Base-by-base conservation (phyloP, 495 filamentous ascomycete species). In the Parmelia sp. region DNA sequence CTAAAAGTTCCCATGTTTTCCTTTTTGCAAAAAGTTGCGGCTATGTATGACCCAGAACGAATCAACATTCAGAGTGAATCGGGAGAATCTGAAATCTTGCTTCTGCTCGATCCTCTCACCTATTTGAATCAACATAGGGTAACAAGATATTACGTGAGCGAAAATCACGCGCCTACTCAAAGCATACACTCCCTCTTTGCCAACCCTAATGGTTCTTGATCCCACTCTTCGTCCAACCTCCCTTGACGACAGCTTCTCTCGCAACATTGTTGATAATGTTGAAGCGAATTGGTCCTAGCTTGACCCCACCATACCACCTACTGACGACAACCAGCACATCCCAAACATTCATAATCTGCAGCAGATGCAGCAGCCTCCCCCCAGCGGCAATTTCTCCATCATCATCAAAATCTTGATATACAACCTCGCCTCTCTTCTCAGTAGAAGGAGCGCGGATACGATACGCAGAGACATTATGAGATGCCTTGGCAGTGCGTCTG, bases 301-400 rank as follows among this genome's bases (percentile, higher is more conserved):
- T 86, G 49, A 93, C 80, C 0, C 94, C 94, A 0, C 94, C 94
- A 77, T 95, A 97, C 94, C 94, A 98, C 59, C 94, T 75, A 42
- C 88, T 91, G 23, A 98, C 94, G n/a, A 98, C 88, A 2, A 97
- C 91, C 73, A 97, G 85, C 11, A 88, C 84, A 74, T 94, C 84
- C 90, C 90, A 96, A 12, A 95, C 83, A 74, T 91, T 89, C 92
- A 97, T 97, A 68, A 93, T 72, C 79, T 96, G 90, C 86, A 98
- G 86, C 56, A 98, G 76, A 77, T 95, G 90, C 47, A 96, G 77
- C 69, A 97, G 70, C 33, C 94, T 82, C 0, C 88, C 85, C 1
- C 94, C 94, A 7, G 94, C 94, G 29, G 94, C 94, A n/a, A 88
- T 90, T 79, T 98, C 94, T 15, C 94, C 94, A 71, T 98, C 94